phyloP scores from a whole-genome alignment of 176 grass and related monocot genomes.

The Triticum turgidum region DNA sequence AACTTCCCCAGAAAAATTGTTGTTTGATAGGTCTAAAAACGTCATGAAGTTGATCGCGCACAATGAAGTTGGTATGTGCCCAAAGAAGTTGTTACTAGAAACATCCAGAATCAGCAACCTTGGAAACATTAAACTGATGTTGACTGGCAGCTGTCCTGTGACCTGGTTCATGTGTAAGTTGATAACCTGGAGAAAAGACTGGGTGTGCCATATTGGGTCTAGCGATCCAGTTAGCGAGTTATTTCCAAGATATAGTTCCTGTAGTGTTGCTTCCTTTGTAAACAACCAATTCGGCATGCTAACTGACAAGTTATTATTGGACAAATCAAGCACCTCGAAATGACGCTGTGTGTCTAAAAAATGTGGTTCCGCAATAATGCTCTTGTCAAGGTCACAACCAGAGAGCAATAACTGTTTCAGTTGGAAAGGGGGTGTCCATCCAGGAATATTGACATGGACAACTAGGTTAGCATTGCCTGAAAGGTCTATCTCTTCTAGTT shows the following conservation, averaged over 20 bases:
- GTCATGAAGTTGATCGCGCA: rapidly evolving
- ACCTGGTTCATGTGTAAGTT: neutral
- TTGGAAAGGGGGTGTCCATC: conserved; percentile 16
- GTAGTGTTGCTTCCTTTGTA: neutral
- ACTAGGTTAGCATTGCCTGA: conserved; percentile 19
- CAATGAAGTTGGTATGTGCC: conserved; percentile 18
- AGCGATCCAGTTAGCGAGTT: conserved; percentile 30
- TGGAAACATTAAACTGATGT: conserved; percentile 38
- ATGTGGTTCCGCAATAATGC: neutral
- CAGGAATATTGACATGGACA: neutral
- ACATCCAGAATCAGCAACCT: neutral
- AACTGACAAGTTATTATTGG: conserved; percentile 27
- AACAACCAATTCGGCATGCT: conserved; percentile 38
- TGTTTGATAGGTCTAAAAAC: conserved; percentile 23
- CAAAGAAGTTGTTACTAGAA: conserved; percentile 21
- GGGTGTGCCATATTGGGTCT: neutral
- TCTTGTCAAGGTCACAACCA: conserved; percentile 11
- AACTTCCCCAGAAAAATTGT: conserved; percentile 32
- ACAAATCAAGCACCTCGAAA: conserved; percentile 5
- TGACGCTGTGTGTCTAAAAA: conserved; percentile 18
- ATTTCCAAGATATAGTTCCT: conserved; percentile 8
- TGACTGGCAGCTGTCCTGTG: neutral
- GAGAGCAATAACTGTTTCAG: neutral
- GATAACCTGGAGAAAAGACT: neutral
- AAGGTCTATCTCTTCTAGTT: neutral